Evolutionary conservation across 495 filamentous ascomycete species (phyloP).

Genomic region (Penicillium ochrochloron): DNA sequence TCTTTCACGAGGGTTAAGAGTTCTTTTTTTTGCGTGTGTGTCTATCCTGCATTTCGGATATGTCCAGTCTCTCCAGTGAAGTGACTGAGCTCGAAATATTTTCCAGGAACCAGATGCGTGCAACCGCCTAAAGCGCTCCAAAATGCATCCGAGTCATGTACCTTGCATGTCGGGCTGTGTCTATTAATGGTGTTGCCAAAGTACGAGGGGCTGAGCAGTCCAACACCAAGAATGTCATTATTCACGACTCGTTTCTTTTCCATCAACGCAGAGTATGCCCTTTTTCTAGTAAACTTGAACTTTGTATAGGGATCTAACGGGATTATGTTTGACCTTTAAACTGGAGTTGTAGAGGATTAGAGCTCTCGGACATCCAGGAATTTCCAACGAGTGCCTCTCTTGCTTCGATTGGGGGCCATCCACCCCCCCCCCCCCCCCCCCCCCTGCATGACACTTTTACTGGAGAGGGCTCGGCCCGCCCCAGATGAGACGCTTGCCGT

Average conservation of each 20-base stretch:
- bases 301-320: not conserved
- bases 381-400: not conserved
- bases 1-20: no score
- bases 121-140: not conserved
- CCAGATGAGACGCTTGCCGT: not conserved
- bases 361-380: not conserved
- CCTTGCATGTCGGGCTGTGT: not conserved
- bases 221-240: not conserved
- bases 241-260: not conserved
- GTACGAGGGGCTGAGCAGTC: not conserved
- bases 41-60: not conserved
- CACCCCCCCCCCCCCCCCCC: not conserved
- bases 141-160: not conserved
- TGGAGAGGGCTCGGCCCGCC: not conserved
- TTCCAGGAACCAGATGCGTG: not conserved
- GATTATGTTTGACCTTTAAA: not conserved
- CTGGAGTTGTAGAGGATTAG: not conserved
- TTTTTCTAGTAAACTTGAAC: not conserved
- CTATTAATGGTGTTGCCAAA: not conserved
- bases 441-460: slow-evolving; percentile 7
- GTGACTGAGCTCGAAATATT: not conserved
- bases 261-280: no score
- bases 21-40: not conserved
- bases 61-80: not conserved
- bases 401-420: not conserved